Conservation (phyloP, 192 early-diverging fungal species). For the Endogone sp. region DNA sequence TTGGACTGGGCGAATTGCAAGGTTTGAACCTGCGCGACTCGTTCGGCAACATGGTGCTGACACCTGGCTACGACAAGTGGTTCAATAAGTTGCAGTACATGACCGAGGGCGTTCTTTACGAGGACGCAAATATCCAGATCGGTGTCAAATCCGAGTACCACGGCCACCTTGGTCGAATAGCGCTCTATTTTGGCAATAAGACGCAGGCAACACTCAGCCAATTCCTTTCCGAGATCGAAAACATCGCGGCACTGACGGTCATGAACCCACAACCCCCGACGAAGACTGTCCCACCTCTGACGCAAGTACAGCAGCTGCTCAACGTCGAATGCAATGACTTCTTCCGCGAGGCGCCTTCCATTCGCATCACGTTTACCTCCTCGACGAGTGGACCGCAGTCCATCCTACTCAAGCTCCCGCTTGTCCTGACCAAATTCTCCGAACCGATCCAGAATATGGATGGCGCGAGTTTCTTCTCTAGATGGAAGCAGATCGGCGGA, state of each 20-base stretch:
- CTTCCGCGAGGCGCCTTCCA: constrained; percentile 52
- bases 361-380: constrained; percentile 66
- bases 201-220: constrained; percentile 62
- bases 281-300: constrained; percentile 56
- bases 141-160: constrained; percentile 95
- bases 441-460: constrained; percentile 71
- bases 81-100: constrained; percentile 63
- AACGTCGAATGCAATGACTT: constrained; percentile 71
- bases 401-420: constrained; percentile 72
- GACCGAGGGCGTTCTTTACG: constrained; percentile 87
- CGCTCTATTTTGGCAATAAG: constrained; percentile 91
- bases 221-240: constrained; percentile 51
- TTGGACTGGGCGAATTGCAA: constrained; percentile 27
- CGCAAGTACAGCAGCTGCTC: constrained; percentile 81
- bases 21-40: constrained; percentile 16
- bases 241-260: constrained; percentile 44
- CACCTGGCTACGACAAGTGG: constrained; percentile 45
- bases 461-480: constrained; percentile 75
- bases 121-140: constrained; percentile 85
- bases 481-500: constrained; percentile 97
- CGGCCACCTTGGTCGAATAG: constrained; percentile 81
- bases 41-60: constrained; percentile 37
- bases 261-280: constrained; percentile 48
- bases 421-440: constrained; percentile 83
- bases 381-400: constrained; percentile 35